Evolutionary conservation across 2,329 filamentous ascomycete species (phyloP).

Genomic region (Dactylonectria macrodidyma): DNA sequence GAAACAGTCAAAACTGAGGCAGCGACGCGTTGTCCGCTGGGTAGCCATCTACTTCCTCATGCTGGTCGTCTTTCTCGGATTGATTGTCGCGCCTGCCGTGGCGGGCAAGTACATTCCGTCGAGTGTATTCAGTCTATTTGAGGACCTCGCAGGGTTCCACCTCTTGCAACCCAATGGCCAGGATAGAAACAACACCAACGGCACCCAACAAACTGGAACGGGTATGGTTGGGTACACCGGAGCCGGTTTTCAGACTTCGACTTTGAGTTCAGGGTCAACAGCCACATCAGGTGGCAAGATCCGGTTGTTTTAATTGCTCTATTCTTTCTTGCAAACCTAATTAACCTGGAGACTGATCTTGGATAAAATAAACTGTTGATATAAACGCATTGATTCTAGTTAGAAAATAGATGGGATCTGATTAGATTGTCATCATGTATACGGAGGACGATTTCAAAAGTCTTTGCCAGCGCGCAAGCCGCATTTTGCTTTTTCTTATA

Average conservation of each 20-base stretch:
- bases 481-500: too few species aligned
- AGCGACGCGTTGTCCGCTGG: conserved; percentile 92
- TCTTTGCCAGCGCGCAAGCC: too few species aligned
- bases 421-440: too few species aligned
- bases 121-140: conserved; percentile 41
- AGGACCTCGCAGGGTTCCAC: conserved; percentile 41
- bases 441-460: too few species aligned
- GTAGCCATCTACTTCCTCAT: conserved; percentile 93
- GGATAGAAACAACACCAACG: conserved; percentile 66
- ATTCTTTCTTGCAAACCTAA: not conserved
- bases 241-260: conserved; percentile 43
- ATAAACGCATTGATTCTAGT: too few species aligned
- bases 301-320: conserved; percentile 53
- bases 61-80: conserved; percentile 84
- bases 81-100: conserved; percentile 86
- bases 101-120: conserved; percentile 72
- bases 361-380: too few species aligned
- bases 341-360: too few species aligned
- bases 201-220: conserved; percentile 63
- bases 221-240: conserved; percentile 57
- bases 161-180: conserved; percentile 80
- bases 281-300: conserved; percentile 51
- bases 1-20: conserved; percentile 97
- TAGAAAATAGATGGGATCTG: too few species aligned
- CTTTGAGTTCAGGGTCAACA: conserved; percentile 30